These are phyloP conservation scores for Apiospora pterosperma DNA, from an alignment of 2,329 filamentous ascomycete genomes.

Conservation along the genomic window DNA sequence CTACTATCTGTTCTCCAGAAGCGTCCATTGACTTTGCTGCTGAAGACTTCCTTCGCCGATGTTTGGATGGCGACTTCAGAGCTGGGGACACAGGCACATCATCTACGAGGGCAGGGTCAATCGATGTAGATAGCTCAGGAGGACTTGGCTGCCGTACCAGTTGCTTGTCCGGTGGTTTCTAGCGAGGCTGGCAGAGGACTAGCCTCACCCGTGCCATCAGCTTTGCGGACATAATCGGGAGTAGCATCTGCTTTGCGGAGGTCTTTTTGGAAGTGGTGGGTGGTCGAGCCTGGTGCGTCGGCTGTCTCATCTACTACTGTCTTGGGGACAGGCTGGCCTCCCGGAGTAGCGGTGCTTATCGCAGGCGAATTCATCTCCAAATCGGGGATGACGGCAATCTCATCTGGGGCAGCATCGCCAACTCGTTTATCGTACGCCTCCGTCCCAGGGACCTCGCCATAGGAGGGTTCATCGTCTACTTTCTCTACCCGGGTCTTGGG, in stretches of 20 bases:
- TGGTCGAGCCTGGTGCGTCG: slow-evolving; percentile 41
- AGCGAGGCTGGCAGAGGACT: slow-evolving; percentile 22
- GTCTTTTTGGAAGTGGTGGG: slow-evolving; percentile 39
- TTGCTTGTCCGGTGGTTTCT: slow-evolving; percentile 27
- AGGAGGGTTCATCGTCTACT: slow-evolving; percentile 53
- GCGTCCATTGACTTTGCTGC: slow-evolving; percentile 21
- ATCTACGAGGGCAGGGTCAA: slow-evolving; percentile 34
- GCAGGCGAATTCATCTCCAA: slow-evolving; percentile 19
- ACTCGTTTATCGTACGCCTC: slow-evolving; percentile 53
- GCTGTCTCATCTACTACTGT: slow-evolving; percentile 52
- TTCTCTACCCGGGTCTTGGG: slow-evolving; percentile 58
- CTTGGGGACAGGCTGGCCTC: slow-evolving; percentile 41
- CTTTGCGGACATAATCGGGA: slow-evolving; percentile 46
- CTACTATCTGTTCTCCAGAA: slow-evolving; percentile 24
- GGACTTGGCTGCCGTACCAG: slow-evolving; percentile 33
- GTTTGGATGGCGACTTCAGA: slow-evolving; percentile 22
- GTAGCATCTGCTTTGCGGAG: slow-evolving; percentile 48
- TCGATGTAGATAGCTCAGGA: slow-evolving; percentile 30
- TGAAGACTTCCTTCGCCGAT: slow-evolving; percentile 26
- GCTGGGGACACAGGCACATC: slow-evolving; percentile 22
- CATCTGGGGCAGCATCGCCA: slow-evolving; percentile 57
- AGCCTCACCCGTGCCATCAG: slow-evolving; percentile 35
- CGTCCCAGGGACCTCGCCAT: slow-evolving; percentile 61
- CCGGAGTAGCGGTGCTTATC: slow-evolving; percentile 26
- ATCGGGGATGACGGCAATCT: slow-evolving; percentile 49